Percentiles rank a stretch among this genome's conserved stretches.
These are phyloP conservation scores for Pseudocercospora musae DNA, from an alignment of 2,329 filamentous ascomycete species.

Conservation along the genomic window DNA sequence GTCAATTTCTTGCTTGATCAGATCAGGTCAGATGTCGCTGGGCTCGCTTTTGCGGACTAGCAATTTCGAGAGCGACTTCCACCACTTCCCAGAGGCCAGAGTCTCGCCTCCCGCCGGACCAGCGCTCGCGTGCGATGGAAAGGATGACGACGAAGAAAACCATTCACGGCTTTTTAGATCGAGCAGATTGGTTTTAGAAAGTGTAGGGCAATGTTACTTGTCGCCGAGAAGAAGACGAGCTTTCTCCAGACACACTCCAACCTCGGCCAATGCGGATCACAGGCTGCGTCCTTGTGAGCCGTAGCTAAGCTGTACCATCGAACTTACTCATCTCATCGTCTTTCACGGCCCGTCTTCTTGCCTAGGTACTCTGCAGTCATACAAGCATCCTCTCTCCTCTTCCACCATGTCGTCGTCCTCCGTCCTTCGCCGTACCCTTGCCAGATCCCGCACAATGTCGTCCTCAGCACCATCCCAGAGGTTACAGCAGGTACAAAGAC, in stretches of 20 bases:
- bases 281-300: neutral
- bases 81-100: too few species aligned
- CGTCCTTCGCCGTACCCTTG: conserved; percentile 24
- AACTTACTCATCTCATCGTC: neutral
- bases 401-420: conserved; percentile 21
- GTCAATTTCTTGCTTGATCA: too few species aligned
- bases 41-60: too few species aligned
- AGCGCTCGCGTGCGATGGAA: too few species aligned
- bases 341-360: neutral
- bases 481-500: conserved; percentile 29
- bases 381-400: neutral
- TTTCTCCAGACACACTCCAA: neutral
- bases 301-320: neutral
- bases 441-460: conserved; percentile 22
- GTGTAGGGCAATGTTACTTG: too few species aligned
- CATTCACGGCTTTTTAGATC: too few species aligned
- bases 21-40: too few species aligned
- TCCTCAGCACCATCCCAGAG: conserved; percentile 27
- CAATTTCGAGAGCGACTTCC: too few species aligned
- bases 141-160: too few species aligned
- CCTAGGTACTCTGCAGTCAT: neutral
- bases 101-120: too few species aligned
- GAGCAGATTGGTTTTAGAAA: too few species aligned
- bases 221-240: too few species aligned
- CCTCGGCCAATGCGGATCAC: neutral